These are phyloP conservation scores for Lactarius evosmus DNA, from an alignment of 768 basidiomycete genomes.

Conservation along the genomic window DNA sequence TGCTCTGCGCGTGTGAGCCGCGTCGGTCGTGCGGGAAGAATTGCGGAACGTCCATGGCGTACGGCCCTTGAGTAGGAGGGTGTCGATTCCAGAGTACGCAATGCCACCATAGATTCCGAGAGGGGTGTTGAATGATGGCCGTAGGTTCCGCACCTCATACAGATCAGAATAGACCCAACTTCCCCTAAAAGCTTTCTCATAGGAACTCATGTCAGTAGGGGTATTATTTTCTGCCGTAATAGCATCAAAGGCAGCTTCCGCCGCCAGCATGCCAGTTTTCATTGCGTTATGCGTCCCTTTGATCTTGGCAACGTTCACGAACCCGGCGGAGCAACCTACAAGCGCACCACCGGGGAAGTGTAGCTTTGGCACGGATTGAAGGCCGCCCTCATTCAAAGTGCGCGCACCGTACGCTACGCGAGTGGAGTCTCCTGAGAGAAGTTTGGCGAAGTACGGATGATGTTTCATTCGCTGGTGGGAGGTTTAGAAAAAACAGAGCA, in stretches of 20 bases:
- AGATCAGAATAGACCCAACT: constrained; percentile 89
- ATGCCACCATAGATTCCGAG: constrained; percentile 88
- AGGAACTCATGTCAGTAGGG: constrained; percentile 63
- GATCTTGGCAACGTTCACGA: constrained; percentile 96
- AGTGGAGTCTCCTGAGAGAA: constrained; percentile 67
- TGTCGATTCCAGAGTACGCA: constrained; percentile 84
- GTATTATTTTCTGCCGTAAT: constrained; percentile 38
- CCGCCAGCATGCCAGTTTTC: constrained; percentile 98
- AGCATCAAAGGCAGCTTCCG: constrained; percentile 76
- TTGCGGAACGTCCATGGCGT: constrained; percentile 93
- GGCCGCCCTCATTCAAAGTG: constrained; percentile 87
- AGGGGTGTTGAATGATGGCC: constrained; percentile 80
- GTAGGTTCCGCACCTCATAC: constrained; percentile 84
- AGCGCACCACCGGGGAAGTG: constrained; percentile 93
- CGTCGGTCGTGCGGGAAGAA: constrained; percentile 49
- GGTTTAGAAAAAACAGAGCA: neutral
- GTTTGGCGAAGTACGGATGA: constrained; percentile 84
- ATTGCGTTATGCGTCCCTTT: constrained; percentile 99
- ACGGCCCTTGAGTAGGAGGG: constrained; percentile 76
- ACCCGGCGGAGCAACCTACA: constrained; percentile 93
- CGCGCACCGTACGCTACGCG: constrained; percentile 91
- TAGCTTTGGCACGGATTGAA: constrained; percentile 83
- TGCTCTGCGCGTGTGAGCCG: constrained; percentile 67
- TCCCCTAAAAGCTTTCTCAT: constrained; percentile 62
- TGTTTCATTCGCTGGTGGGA: constrained; percentile 82